These are phyloP conservation scores for Penicillium nordicum DNA, from an alignment of 2,329 filamentous ascomycete species.

Conservation along the genomic window DNA sequence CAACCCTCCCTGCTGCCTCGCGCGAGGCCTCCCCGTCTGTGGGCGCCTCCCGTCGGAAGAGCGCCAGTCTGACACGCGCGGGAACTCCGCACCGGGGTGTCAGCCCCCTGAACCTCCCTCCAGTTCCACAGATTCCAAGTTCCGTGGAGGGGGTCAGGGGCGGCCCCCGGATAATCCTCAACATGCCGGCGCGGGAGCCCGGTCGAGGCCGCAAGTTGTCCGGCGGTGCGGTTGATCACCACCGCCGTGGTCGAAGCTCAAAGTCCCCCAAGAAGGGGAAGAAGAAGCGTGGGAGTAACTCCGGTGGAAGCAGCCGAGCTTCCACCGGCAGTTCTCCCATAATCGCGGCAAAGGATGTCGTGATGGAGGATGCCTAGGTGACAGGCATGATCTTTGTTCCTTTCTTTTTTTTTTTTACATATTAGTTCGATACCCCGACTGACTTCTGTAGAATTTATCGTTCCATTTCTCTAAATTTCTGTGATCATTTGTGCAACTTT, in stretches of 20 bases:
- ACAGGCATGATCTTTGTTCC: background rate
- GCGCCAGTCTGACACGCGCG: conserved; percentile 9
- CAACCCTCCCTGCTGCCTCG: conserved; percentile 43
- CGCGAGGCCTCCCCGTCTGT: conserved; percentile 22
- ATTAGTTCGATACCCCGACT: background rate
- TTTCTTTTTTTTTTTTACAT: background rate
- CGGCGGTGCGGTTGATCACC: background rate
- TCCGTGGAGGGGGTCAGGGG: background rate
- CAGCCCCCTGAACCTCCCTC: background rate
- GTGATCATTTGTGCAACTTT: background rate
- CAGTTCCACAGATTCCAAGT: background rate
- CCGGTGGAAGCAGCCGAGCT: background rate
- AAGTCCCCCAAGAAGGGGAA: conserved; percentile 1
- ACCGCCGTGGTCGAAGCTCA: background rate
- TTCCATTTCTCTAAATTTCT: background rate
- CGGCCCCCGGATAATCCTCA: background rate
- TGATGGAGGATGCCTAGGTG: background rate
- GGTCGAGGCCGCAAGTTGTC: background rate
- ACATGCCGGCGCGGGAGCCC: background rate
- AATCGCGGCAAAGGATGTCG: background rate
- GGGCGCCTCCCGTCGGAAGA: conserved; percentile 30
- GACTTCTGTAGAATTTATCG: background rate
- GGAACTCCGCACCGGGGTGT: background rate
- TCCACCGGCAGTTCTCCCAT: background rate
- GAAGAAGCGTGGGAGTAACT: background rate